Evolutionary conservation across 768 basidiomycete genomes (phyloP).

Genomic region (Agaricus blazei): DNA sequence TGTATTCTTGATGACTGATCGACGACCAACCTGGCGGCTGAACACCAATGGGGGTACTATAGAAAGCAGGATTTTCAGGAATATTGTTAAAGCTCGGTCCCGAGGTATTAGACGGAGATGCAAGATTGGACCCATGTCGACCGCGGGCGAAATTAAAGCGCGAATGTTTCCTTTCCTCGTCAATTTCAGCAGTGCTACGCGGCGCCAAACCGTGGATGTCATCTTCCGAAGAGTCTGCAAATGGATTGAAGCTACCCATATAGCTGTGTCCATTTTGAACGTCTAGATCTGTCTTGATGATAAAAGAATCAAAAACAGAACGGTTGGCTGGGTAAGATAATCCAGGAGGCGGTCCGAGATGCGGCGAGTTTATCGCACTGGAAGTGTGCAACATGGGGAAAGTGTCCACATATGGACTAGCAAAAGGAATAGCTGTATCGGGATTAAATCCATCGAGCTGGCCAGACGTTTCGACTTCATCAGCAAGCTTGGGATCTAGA

Average conservation of each 20-base stretch:
- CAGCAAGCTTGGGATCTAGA: conserved; percentile 73
- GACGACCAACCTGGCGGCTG: conserved; percentile 32
- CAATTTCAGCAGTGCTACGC: conserved; percentile 31
- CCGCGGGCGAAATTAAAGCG: conserved; percentile 80
- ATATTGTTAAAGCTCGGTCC: conserved; percentile 37
- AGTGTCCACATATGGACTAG: conserved; percentile 61
- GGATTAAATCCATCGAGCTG: conserved; percentile 47
- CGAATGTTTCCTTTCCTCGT: conserved; percentile 71
- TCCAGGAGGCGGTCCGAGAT: conserved; percentile 46
- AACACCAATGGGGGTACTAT: neutral
- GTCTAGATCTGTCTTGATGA: neutral
- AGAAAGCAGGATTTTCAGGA: conserved; percentile 43
- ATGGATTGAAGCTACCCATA: conserved; percentile 77
- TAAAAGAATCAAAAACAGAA: conserved; percentile 49
- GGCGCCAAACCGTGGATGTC: conserved; percentile 19
- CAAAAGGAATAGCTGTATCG: conserved; percentile 51
- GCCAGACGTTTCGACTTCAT: conserved; percentile 34
- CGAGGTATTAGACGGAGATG: conserved; percentile 51
- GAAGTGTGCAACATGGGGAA: conserved; percentile 57
- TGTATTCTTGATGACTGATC: conserved; percentile 35
- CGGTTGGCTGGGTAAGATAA: conserved; percentile 44
- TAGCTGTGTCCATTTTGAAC: conserved; percentile 47
- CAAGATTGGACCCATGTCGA: conserved; percentile 55
- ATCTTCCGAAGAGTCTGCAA: conserved; percentile 57
- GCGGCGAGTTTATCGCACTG: conserved; percentile 17